These are phyloP conservation scores for Nothophytophthora sp. DNA, from an alignment of 352 stramenopile species.

Conservation along the genomic window DNA sequence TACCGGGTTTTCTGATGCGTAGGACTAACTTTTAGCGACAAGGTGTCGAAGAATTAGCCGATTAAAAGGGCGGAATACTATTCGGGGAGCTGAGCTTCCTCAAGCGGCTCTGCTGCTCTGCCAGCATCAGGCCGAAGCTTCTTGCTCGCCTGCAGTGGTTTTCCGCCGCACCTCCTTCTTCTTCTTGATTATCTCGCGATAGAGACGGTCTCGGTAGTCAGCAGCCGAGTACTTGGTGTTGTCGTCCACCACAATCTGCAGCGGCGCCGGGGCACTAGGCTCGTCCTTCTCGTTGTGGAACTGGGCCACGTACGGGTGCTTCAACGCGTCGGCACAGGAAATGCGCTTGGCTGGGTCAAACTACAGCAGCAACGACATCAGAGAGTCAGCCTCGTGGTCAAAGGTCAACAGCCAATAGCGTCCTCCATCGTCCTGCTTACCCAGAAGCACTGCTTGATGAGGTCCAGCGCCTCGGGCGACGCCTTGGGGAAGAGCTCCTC, in stretches of 20 bases:
- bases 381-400: slow-evolving; percentile 1
- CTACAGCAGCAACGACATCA: slow-evolving; percentile 27
- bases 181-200: slow-evolving; percentile 93
- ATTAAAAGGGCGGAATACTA: too few relatives aligned
- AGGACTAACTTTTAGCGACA: too few relatives aligned
- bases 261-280: slow-evolving; percentile 56
- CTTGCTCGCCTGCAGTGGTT: slow-evolving; percentile 21
- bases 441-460: slow-evolving; percentile 89
- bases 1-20: too few relatives aligned
- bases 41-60: too few relatives aligned
- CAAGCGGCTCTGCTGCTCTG: slow-evolving; percentile 2
- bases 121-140: slow-evolving; percentile 4
- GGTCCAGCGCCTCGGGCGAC: slow-evolving; percentile 84
- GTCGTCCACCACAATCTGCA: slow-evolving; percentile 92
- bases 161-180: slow-evolving; percentile 90
- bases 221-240: slow-evolving; percentile 94
- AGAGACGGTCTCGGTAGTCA: slow-evolving; percentile 93
- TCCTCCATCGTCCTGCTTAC: slow-evolving; percentile 26
- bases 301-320: slow-evolving; percentile 93
- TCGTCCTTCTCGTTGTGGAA: slow-evolving; percentile 97
- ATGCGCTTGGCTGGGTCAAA: slow-evolving; percentile 94
- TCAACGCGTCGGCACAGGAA: slow-evolving; percentile 83
- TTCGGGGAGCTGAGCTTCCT: not conserved
- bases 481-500: slow-evolving; percentile 90
- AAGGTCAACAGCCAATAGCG: not conserved